Evolutionary conservation across 129 eudicot species (phyloP), one percentile per base, ranked within the genome.

Genomic region (Helianthus tuberosus): DNA sequence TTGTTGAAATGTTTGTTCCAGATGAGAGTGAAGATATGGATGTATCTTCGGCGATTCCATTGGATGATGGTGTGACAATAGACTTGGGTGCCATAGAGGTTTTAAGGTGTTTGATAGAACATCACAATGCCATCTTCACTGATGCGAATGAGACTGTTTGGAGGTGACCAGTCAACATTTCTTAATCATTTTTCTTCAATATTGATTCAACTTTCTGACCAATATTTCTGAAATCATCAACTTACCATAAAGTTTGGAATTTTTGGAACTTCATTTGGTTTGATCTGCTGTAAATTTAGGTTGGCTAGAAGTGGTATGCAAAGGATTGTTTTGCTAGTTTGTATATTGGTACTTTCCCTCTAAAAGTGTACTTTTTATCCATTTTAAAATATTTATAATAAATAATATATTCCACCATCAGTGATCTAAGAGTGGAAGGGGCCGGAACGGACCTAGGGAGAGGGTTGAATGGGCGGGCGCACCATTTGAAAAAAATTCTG

Each of bases 111-210:
- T 81, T 94, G 59, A 89, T 90, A 15, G 92, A 90, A 64, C 98
- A 94, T 73, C 98, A 94, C 77, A 94, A 86, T 80, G 86, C 96
- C 20, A 85, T 90, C 73, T 94, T 90, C 88, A 90, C 93, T 3
- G 97, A 94, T 79, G 96, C 98, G 61, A 86, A 88, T 52, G 96
- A 86, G 74, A 88, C 98, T 64, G 87, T 88, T 63, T 90, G 98
- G 98, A 88, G 91, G 83, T 90, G 84, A 85, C 29, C 55, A 48
- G 10, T 36, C 9, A 61, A 20, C 53, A 5, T 41, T 67, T 65
- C 15, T 38, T 50, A 44, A 5, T 9, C 15, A 27, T 79, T 64
- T 6, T 54, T 60, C 23, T 29, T 48, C 13, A 3, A 25, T 52
- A 47, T 36, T 14, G 51, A 54, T 66, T 69, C 74, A 57, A 75